Percentiles rank a stretch among this genome's conserved stretches.
Evolutionary conservation across 805 yeast genomes (phyloP).

Genomic region (Sungouiozyma ichnusensis): DNA sequence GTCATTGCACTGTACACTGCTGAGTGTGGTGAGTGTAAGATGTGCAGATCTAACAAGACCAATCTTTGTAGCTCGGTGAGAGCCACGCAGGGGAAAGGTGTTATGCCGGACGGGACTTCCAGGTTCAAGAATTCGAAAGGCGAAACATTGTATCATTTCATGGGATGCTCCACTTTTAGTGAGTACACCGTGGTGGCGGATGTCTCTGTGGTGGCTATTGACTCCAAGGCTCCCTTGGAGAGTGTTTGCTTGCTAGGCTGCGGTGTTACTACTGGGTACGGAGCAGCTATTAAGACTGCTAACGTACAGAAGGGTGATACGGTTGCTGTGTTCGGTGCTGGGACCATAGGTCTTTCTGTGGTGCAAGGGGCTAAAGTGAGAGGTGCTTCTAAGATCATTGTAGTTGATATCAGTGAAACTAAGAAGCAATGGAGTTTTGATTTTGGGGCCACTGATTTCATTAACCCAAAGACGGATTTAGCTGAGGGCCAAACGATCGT

Average conservation of each 20-base stretch:
- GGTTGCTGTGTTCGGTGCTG: constrained; percentile 95
- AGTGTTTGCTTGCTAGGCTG: constrained; percentile 91
- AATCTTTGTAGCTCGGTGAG: constrained; percentile 92
- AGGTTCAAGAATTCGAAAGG: constrained; percentile 79
- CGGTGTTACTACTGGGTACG: constrained; percentile 97
- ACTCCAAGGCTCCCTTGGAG: constrained; percentile 73
- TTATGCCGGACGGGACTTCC: constrained; percentile 96
- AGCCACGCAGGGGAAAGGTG: constrained; percentile 96
- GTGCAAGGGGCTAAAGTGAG: constrained; percentile 87
- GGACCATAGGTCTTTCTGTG: constrained; percentile 93
- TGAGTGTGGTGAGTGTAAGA: constrained; percentile 90
- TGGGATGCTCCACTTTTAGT: constrained; percentile 97
- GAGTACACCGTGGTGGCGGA: constrained; percentile 98
- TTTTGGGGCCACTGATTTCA: constrained; percentile 92
- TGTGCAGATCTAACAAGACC: constrained; percentile 91
- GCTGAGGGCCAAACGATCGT: constrained; percentile 69
- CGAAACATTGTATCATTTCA: constrained; percentile 75
- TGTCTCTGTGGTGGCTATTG: constrained; percentile 88
- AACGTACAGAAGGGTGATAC: constrained; percentile 78
- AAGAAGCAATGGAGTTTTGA: constrained; percentile 78
- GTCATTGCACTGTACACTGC: constrained; percentile 94
- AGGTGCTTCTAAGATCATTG: constrained; percentile 72
- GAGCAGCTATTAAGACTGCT: constrained; percentile 94
- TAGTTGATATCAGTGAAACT: constrained; percentile 75
- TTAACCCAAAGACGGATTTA: constrained; percentile 65